A percentile compares a stretch with the other conserved stretches of the same genome.
Conservation (phyloP, 2,329 filamentous ascomycete species). For the Colletotrichum tofieldiae region DNA sequence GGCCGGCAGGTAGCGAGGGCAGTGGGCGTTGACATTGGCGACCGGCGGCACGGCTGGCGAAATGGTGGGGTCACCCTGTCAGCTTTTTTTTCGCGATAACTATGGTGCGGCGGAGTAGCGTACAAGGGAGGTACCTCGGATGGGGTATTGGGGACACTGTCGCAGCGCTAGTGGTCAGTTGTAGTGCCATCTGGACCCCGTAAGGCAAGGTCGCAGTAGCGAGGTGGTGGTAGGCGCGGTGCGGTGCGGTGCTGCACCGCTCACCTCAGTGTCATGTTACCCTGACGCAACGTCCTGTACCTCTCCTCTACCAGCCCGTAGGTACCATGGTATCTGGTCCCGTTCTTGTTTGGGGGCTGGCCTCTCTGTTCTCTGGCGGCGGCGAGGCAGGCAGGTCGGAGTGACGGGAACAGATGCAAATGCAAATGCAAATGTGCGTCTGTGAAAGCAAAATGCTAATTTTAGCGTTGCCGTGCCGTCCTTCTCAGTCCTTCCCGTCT, state of each 20-base stretch:
- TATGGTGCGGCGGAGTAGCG: conserved; percentile 42
- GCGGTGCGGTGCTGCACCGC: neutral
- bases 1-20: conserved; percentile 17
- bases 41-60: conserved; percentile 23
- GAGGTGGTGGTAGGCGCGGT: neutral
- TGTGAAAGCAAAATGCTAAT: conserved; percentile 28
- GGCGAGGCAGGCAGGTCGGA: neutral
- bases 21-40: conserved; percentile 36
- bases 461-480: conserved; percentile 16
- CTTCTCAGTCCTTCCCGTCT: conserved; percentile 1
- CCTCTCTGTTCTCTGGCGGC: conserved; percentile 14
- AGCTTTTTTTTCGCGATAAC: conserved; percentile 45
- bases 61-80: conserved; percentile 44
- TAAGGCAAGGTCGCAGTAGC: conserved; percentile 17
- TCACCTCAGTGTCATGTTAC: conserved; percentile 2
- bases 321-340: neutral
- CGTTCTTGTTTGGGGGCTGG: neutral
- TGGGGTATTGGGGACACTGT: conserved; percentile 6
- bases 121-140: conserved; percentile 23
- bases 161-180: conserved; percentile 17
- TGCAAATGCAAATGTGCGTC: conserved; percentile 10
- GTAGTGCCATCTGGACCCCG: conserved; percentile 13
- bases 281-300: neutral
- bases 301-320: neutral
- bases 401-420: conserved; percentile 1